Evolutionary conservation across 2,329 filamentous ascomycete species (phyloP).

Genomic region (Aspergillus ibericus): DNA sequence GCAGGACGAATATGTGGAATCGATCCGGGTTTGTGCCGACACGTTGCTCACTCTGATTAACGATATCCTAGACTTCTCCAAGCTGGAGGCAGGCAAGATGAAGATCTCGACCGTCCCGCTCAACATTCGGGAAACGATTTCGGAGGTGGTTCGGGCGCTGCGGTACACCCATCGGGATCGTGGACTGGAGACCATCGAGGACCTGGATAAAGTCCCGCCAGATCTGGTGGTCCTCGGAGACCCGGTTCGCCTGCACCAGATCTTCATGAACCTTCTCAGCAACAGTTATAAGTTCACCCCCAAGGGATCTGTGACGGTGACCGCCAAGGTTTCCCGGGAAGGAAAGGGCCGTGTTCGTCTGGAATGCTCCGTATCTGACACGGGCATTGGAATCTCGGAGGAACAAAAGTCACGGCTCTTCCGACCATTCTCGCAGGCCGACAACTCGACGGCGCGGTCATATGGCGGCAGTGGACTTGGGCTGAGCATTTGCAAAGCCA

Average conservation of each 20-base stretch:
- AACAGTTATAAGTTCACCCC: conserved; percentile 96
- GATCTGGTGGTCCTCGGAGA: conserved; percentile 76
- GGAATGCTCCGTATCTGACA: conserved; percentile 84
- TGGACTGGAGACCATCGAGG: conserved; percentile 60
- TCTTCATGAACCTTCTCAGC: conserved; percentile 76
- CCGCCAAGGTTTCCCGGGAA: conserved; percentile 70
- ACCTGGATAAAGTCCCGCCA: conserved; percentile 61
- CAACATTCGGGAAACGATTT: conserved; percentile 68
- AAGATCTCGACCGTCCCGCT: conserved; percentile 82
- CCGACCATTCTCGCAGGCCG: conserved; percentile 88
- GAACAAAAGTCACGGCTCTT: conserved; percentile 79
- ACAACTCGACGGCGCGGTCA: conserved; percentile 83
- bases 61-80: conserved; percentile 87
- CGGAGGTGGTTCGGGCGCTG: conserved; percentile 63
- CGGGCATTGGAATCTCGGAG: conserved; percentile 84
- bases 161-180: conserved; percentile 64
- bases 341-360: conserved; percentile 69
- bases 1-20: conserved; percentile 63
- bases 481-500: conserved; percentile 89
- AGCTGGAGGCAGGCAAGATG: conserved; percentile 84
- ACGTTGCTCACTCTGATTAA: conserved; percentile 85
- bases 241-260: conserved; percentile 78
- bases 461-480: conserved; percentile 91
- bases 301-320: conserved; percentile 79
- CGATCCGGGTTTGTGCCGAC: conserved; percentile 66